A percentile compares a stretch with the other conserved stretches of the same genome.
Conservation (phyloP, 352 stramenopile species). For the Globisporangium okanoganense region DNA sequence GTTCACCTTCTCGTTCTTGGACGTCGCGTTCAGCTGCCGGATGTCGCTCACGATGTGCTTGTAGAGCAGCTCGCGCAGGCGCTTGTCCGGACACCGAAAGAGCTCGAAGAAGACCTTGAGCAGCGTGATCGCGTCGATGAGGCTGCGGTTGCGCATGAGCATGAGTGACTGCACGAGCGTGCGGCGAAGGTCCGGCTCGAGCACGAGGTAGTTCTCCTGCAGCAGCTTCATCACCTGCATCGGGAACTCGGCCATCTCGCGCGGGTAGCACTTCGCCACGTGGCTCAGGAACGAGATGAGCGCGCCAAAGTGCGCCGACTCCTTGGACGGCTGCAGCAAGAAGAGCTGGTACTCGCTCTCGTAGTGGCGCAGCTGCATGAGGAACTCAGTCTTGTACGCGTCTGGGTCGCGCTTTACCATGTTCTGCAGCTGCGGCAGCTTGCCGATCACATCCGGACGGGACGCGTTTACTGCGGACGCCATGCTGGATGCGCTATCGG, state of each 20-base stretch:
- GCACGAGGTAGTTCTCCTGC: slow-evolving; percentile 84
- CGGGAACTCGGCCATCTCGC: slow-evolving; percentile 84
- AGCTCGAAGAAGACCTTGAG: slow-evolving; percentile 96
- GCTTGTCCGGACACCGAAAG: slow-evolving; percentile 96
- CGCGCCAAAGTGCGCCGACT: slow-evolving; percentile 92
- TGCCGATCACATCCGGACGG: slow-evolving; percentile 83
- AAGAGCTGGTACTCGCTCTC: slow-evolving; percentile 96
- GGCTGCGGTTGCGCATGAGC: slow-evolving; percentile 94
- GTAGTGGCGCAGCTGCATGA: slow-evolving; percentile 96
- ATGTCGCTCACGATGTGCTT: slow-evolving; percentile 97
- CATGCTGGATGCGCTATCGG: slow-evolving; percentile 24
- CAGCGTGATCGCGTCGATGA: slow-evolving; percentile 89
- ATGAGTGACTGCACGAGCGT: slow-evolving; percentile 95
- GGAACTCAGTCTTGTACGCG: slow-evolving; percentile 97
- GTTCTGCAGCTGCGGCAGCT: slow-evolving; percentile 97
- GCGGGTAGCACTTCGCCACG: slow-evolving; percentile 87
- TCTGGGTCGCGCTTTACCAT: slow-evolving; percentile 97
- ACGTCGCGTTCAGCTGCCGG: slow-evolving; percentile 74
- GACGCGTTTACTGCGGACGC: slow-evolving; percentile 65
- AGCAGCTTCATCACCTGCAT: slow-evolving; percentile 92
- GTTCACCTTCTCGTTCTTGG: slow-evolving; percentile 96
- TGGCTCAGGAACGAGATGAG: slow-evolving; percentile 97
- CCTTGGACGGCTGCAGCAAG: slow-evolving; percentile 88
- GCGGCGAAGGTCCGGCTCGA: slow-evolving; percentile 90
- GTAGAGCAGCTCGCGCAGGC: slow-evolving; percentile 93